Percentiles rank a stretch among this genome's conserved stretches.
Evolutionary conservation across 345 rosid species (phyloP).

Genomic region (Noccaea caerulescens): DNA sequence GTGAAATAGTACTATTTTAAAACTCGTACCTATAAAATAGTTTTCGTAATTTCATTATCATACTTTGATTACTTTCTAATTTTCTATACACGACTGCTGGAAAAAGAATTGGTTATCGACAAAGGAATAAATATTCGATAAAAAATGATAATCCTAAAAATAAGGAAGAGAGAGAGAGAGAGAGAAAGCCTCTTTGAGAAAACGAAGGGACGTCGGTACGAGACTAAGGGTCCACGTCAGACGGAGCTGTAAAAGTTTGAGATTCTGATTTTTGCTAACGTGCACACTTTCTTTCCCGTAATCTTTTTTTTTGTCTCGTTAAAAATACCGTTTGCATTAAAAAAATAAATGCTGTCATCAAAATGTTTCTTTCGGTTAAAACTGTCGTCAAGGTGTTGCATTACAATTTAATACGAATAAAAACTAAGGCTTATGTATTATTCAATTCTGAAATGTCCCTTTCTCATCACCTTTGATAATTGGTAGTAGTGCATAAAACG

Average conservation of each 20-base stretch:
- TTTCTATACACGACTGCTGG: constrained; percentile 19
- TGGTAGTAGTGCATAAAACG: constrained; percentile 12
- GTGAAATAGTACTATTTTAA: constrained; percentile 5
- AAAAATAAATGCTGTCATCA: background rate
- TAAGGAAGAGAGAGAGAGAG: background rate
- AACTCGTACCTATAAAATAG: constrained; percentile 11
- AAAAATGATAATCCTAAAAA: background rate
- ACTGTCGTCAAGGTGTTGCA: background rate
- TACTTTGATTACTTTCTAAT: no score
- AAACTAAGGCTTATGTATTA: constrained; percentile 4
- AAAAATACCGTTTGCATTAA: background rate
- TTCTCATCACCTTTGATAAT: constrained; percentile 8
- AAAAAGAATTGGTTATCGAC: background rate
- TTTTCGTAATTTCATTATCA: constrained; percentile 6
- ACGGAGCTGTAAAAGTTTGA: constrained; percentile 36
- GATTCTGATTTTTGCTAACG: constrained; percentile 42
- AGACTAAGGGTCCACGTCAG: constrained; percentile 46
- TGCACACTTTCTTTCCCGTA: constrained; percentile 13
- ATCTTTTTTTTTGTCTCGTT: constrained; percentile 7
- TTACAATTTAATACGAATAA: background rate
- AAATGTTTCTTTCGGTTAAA: no score
- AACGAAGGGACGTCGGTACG: constrained; percentile 48
- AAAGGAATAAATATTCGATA: constrained; percentile 2
- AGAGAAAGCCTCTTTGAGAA: constrained; percentile 34
- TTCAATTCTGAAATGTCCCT: background rate